Evolutionary conservation across 192 early-diverging fungal species (phyloP).

Genomic region (Coemansia pectinata): DNA sequence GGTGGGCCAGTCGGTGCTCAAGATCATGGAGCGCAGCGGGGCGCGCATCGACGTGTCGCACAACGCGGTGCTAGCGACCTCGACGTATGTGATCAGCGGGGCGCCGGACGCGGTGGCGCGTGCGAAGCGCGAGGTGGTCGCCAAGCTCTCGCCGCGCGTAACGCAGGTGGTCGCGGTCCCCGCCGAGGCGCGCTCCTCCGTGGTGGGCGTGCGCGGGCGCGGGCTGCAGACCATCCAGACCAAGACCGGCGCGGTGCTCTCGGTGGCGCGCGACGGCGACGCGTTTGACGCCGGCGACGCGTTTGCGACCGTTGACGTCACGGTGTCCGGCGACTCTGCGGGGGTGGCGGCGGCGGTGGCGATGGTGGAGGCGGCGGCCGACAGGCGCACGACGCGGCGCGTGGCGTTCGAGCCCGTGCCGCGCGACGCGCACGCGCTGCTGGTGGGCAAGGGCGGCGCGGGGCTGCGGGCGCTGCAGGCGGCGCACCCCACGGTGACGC

Average conservation of each 20-base stretch:
- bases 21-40: conserved; percentile 64
- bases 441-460: conserved; percentile 73
- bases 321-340: conserved; percentile 80
- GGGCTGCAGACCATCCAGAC: conserved; percentile 74
- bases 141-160: conserved; percentile 70
- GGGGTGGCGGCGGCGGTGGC: conserved; percentile 83
- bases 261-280: conserved; percentile 58
- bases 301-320: conserved; percentile 58
- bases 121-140: conserved; percentile 77
- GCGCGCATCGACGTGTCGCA: conserved; percentile 86
- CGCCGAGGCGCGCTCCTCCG: conserved; percentile 72
- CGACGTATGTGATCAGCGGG: conserved; percentile 86
- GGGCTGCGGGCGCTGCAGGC: conserved; percentile 60
- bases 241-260: conserved; percentile 74
- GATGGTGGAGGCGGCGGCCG: conserved; percentile 79
- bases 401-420: conserved; percentile 70
- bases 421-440: conserved; percentile 76
- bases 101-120: conserved; percentile 72
- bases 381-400: conserved; percentile 72
- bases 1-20: conserved; percentile 60
- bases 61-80: conserved; percentile 65
- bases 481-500: conserved; percentile 65
- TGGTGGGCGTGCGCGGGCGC: conserved; percentile 81
- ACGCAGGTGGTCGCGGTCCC: conserved; percentile 68
- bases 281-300: conserved; percentile 62